Conservation (phyloP, 179 eudicot genomes). For the Vitellaria paradoxa region DNA sequence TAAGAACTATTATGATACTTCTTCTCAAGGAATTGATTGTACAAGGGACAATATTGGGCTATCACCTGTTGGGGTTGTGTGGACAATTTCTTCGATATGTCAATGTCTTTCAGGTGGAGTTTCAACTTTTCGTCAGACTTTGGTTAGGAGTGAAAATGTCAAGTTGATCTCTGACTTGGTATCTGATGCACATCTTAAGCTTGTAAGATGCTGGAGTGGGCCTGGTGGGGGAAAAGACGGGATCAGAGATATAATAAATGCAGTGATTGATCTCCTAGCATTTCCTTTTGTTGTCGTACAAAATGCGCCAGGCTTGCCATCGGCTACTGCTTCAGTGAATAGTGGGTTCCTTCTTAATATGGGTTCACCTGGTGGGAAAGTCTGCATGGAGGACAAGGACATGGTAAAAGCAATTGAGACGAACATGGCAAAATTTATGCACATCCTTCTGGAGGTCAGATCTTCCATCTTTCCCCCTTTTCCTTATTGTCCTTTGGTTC, state of each 20-base stretch:
- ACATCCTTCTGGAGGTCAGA: conserved; percentile 79
- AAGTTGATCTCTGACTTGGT: conserved; percentile 67
- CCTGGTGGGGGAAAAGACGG: conserved; percentile 90
- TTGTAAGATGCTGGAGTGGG: conserved; percentile 72
- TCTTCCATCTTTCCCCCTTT: neutral
- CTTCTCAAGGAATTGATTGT: conserved; percentile 37
- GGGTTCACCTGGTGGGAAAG: conserved; percentile 92
- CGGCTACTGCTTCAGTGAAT: conserved; percentile 90
- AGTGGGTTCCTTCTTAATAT: conserved; percentile 79
- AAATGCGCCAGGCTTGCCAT: conserved; percentile 63
- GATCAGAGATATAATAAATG: conserved; percentile 64
- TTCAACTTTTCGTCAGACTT: conserved; percentile 71
- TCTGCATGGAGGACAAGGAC: conserved; percentile 76
- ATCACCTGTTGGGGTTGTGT: conserved; percentile 85
- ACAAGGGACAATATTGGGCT: conserved; percentile 55
- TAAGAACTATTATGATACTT: conserved; percentile 28
- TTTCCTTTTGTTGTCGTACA: conserved; percentile 97
- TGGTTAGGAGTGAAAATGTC: conserved; percentile 65
- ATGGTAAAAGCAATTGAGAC: conserved; percentile 78
- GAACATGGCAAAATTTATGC: conserved; percentile 66
- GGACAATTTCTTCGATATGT: conserved; percentile 83
- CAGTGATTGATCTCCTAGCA: conserved; percentile 83
- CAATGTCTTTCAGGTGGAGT: conserved; percentile 93
- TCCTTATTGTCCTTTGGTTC: neutral
- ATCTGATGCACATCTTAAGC: conserved; percentile 74